phyloP scores from a whole-genome alignment of 306 rosid species.

The Glycine latifolia region DNA sequence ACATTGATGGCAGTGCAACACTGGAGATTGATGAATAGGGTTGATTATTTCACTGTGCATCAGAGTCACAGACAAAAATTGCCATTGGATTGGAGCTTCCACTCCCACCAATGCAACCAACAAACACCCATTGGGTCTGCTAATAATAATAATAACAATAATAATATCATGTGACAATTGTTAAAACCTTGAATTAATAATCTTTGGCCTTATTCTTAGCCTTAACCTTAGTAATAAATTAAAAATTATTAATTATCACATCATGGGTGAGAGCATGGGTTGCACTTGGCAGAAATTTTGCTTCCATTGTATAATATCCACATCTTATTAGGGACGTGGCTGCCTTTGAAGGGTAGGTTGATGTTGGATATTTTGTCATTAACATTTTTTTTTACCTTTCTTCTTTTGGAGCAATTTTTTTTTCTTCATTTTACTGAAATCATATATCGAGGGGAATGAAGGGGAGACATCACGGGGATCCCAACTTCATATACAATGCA shows the following conservation, averaged over 20 bases:
- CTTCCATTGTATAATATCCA: background rate
- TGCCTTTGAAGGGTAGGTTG: background rate
- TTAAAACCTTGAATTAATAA: too few relatives aligned
- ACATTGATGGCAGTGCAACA: conserved; percentile 21
- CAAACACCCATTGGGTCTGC: background rate
- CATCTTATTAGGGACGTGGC: background rate
- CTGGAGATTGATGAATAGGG: conserved; percentile 18
- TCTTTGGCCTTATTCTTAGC: too few relatives aligned
- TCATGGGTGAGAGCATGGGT: background rate
- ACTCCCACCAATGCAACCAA: conserved; percentile 26
- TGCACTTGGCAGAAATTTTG: background rate
- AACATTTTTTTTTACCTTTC: background rate
- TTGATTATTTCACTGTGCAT: conserved; percentile 5
- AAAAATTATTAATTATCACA: background rate
- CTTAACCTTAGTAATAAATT: background rate
- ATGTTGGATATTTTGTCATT: background rate
- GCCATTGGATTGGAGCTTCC: conserved; percentile 28
- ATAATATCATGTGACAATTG: background rate
- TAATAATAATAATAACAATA: background rate
- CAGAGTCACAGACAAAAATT: background rate
- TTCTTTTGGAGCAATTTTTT: background rate
- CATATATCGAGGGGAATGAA: background rate
- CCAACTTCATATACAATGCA: background rate
- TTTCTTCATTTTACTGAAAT: background rate
- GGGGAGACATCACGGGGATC: background rate